Conservation (phyloP, 129 eudicot genomes). For the Sambucus nigra region DNA sequence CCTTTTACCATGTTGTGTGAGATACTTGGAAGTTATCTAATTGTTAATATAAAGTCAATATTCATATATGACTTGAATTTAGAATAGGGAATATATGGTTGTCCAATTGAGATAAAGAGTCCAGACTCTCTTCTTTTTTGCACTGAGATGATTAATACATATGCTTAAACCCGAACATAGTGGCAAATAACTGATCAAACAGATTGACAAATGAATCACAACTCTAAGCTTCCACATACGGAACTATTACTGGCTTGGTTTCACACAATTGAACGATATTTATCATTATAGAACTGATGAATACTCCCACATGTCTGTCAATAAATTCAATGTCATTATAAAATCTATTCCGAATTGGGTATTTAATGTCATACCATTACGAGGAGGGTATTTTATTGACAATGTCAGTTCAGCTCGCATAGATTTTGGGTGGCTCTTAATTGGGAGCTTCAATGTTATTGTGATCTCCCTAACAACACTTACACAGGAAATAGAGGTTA, state of each 20-base stretch:
- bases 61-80: conserved; percentile 13
- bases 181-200: conserved; percentile 26
- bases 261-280: conserved; percentile 41
- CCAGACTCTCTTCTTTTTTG: conserved; percentile 57
- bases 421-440: conserved; percentile 44
- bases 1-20: neutral
- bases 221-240: conserved; percentile 56
- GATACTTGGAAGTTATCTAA: neutral
- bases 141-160: conserved; percentile 38
- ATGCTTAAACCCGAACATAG: conserved; percentile 39
- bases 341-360: conserved; percentile 62
- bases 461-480: conserved; percentile 28
- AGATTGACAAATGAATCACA: conserved; percentile 31
- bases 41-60: neutral
- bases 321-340: conserved; percentile 39
- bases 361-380: conserved; percentile 51
- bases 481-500: conserved; percentile 38
- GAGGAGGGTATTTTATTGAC: conserved; percentile 60
- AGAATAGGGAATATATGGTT: conserved; percentile 50
- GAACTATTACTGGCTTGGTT: conserved; percentile 52
- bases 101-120: conserved; percentile 63
- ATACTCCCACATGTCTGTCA: conserved; percentile 46
- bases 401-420: conserved; percentile 54
- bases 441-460: conserved; percentile 39
- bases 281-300: conserved; percentile 60